Evolutionary conservation across 257 asterid genomes (phyloP), one percentile per base, ranked within the genome.

Genomic region (Ballota nigra): DNA sequence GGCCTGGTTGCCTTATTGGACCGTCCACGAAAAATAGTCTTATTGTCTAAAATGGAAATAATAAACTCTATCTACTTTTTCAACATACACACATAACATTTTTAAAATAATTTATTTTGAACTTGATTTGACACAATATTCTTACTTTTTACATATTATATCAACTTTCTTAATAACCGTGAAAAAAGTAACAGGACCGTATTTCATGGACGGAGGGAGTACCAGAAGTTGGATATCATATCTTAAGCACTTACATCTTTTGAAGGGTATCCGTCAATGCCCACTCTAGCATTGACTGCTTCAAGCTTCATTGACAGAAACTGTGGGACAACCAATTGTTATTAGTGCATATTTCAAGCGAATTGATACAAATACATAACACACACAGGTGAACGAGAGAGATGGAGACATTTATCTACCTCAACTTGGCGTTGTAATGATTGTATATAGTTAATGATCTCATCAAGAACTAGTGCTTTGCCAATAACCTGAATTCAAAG

Each of bases 291-390:
- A 79, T 87, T 89, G 61, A 93, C 96, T 55, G 94, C 89, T 87
- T 93, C 97, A 64, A 93, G 96, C 87, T 93, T 93, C 97, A 91
- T 89, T 0, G 98, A 91, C 53, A 93, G 84, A 78, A 90, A 93
- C 97, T 93, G 87, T 36, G 59, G 73, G 52, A 78, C 73, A 80
- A 63, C 16, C 64, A 65, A 63, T 15, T 47, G 62, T 76, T 23
- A 75, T 73, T 61, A 74, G 76, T 40, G 58, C 68, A 28, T 66
- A 40, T 70, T 41, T 68, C 51, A 70, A 77, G 78, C 5, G 63
- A 22, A 60, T 10, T 16, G 12, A 36, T 47, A 59, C 15, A 23
- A 6, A 73, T 16, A 60, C 28, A 29, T 8, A 64, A 8, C 57
- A 29, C 26, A 24, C 65, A 47, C 41, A 29, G 13, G 45, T 24